Evolutionary conservation across 805 yeast genomes (phyloP), one percentile per base, ranked within the genome.

Genomic region (Candida yuanshanica): DNA sequence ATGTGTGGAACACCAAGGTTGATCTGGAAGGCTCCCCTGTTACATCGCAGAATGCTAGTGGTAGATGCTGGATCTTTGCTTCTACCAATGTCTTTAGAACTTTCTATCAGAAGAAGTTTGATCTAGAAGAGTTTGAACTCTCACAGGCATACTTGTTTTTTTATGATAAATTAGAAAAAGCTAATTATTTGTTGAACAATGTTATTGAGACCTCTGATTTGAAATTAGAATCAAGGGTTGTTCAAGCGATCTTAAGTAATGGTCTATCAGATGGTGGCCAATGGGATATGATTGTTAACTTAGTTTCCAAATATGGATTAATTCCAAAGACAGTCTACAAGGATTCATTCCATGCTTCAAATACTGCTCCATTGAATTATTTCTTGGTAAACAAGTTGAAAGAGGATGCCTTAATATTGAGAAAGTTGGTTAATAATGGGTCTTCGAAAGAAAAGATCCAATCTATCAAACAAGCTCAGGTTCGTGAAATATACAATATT

Each of bases 11-110:
- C 39, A 44, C 49, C 3, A 50, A 53, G 20, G 48, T 60, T 14
- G 42, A 44, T 5, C 16, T 54, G 3, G 79, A 75, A 51, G 83
- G 81, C 4, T 51, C 74, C 2, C 87, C 88, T 14, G 72, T 81
- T 14, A 79, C 82, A 34, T 79, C 81, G 61, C 95, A 86, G 64
- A 72, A 74, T 49, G 61, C 74, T 7, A 75, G 85, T 13, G 95
- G 95, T 22, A 68, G 95, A 52, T 86, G 95, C 63, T 86, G 95
- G 95, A 71, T 86, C 48, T 86, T 86, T 62, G 95, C 95, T 7
- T 74, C 89, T 1, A 79, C 86, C 37, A 86, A 86, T 49, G 74
- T 82, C 38, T 68, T 85, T 58, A 71, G 95, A 52, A 55, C 81
- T 35, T 73, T 73, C 39, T 72, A 84, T 34, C 78, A 78, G 65